A percentile compares a stretch with the other conserved stretches of the same genome.
These are phyloP conservation scores for Achaetomiella virescens DNA, from an alignment of 495 filamentous ascomycete species.

Conservation along the genomic window DNA sequence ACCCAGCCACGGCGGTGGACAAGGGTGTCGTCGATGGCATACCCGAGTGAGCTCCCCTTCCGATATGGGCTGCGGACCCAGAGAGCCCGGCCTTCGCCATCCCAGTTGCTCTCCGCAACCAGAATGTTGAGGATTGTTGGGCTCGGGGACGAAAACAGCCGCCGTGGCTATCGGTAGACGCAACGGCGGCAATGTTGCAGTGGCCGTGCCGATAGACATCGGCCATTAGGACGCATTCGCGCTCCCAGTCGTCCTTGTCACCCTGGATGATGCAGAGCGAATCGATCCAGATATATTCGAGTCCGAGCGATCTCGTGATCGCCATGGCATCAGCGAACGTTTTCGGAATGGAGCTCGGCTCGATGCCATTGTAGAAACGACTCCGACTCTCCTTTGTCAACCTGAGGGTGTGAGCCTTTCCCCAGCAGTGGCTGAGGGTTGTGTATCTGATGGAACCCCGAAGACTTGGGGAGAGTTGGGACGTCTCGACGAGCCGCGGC, in stretches of 20 bases:
- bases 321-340: constrained; percentile 19
- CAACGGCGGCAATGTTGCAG: not conserved
- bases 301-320: constrained; percentile 10
- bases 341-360: not conserved
- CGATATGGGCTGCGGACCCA: not conserved
- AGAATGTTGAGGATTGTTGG: not conserved
- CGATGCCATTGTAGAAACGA: not conserved
- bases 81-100: not conserved
- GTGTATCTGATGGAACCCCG: not conserved
- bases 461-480: not conserved
- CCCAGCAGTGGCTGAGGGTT: not conserved
- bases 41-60: too few species aligned
- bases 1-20: not conserved
- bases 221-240: not conserved
- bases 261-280: constrained; percentile 23
- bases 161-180: not conserved
- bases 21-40: not conserved
- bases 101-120: not conserved
- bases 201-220: not conserved
- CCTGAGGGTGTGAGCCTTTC: not conserved
- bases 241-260: constrained; percentile 1
- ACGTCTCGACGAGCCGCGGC: not conserved
- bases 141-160: not conserved
- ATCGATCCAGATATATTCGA: constrained; percentile 23
- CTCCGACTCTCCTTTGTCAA: not conserved